These are phyloP conservation scores for Diutina sp. DNA, from an alignment of 1,139 yeast genomes.

Conservation along the genomic window DNA sequence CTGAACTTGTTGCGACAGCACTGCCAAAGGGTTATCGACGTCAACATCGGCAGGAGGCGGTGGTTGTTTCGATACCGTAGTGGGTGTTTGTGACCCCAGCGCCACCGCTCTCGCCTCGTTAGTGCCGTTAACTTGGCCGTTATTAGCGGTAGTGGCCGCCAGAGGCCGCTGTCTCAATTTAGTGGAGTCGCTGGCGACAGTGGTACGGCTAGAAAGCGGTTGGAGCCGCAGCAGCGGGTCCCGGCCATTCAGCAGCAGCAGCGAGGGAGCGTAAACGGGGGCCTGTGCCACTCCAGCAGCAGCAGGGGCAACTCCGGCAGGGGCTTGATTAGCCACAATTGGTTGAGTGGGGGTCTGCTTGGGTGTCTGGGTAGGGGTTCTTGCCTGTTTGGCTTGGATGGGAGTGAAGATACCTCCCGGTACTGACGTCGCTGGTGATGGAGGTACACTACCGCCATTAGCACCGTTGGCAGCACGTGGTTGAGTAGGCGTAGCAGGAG, in stretches of 20 bases:
- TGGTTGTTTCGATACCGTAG: not conserved
- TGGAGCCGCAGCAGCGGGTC: not conserved
- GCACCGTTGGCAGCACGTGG: not conserved
- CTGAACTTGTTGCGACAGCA: not conserved
- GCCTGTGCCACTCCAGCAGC: not conserved
- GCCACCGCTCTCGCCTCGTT: not conserved
- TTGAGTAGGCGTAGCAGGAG: no score
- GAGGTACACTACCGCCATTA: not conserved
- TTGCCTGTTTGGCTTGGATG: no score
- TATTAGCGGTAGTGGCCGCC: not conserved
- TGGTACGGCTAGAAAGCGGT: not conserved
- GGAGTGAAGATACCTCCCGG: not conserved
- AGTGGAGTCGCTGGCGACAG: not conserved
- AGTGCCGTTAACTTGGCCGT: not conserved
- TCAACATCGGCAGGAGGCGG: conserved; percentile 5
- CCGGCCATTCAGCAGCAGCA: not conserved
- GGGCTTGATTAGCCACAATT: not conserved
- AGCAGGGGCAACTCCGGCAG: not conserved
- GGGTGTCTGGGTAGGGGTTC: no score
- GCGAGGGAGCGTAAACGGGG: not conserved
- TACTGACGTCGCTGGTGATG: not conserved
- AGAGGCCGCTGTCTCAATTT: not conserved
- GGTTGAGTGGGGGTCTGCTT: not conserved
- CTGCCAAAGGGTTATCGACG: not conserved
- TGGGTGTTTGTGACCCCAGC: not conserved